Conservation (phyloP, 202 grass and related monocot species). For the Panicum virgatum region DNA sequence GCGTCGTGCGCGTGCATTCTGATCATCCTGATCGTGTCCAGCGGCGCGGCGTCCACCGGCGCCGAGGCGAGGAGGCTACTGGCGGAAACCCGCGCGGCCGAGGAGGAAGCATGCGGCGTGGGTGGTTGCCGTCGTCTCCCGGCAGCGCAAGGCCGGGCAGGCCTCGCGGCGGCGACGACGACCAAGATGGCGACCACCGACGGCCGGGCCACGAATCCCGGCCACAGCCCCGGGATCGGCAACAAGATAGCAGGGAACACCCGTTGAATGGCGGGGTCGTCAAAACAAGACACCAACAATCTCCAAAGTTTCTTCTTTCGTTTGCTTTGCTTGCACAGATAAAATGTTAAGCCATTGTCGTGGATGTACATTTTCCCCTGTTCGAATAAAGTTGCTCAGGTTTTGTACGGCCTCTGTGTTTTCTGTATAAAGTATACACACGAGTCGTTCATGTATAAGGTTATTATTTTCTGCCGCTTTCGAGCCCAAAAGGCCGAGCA, state of each 20-base stretch:
- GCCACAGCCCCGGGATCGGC: conserved; percentile 66
- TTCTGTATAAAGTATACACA: not conserved
- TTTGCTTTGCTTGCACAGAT: not conserved
- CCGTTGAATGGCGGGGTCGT: not conserved
- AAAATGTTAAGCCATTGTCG: not conserved
- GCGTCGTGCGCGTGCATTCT: conserved; percentile 33
- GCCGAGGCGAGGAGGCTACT: conserved; percentile 42
- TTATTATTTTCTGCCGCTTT: not conserved
- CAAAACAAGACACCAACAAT: not conserved
- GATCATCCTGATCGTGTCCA: conserved; percentile 37
- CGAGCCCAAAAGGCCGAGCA: not conserved
- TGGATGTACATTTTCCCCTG: not conserved
- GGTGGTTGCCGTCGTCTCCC: not conserved
- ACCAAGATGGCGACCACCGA: conserved; percentile 33
- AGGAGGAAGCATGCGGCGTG: conserved; percentile 7
- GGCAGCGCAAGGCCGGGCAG: not conserved
- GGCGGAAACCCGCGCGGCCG: not conserved
- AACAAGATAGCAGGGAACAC: conserved; percentile 49
- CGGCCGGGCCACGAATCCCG: conserved; percentile 53
- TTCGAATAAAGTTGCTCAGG: not conserved
- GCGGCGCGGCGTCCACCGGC: not conserved
- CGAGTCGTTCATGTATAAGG: not conserved
- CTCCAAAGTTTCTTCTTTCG: not conserved
- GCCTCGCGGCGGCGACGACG: not conserved
- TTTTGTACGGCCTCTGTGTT: not conserved